Evolutionary conservation across 768 basidiomycete genomes (phyloP), one percentile per base, ranked within the genome.

Genomic region (Floccularia luteovirens): DNA sequence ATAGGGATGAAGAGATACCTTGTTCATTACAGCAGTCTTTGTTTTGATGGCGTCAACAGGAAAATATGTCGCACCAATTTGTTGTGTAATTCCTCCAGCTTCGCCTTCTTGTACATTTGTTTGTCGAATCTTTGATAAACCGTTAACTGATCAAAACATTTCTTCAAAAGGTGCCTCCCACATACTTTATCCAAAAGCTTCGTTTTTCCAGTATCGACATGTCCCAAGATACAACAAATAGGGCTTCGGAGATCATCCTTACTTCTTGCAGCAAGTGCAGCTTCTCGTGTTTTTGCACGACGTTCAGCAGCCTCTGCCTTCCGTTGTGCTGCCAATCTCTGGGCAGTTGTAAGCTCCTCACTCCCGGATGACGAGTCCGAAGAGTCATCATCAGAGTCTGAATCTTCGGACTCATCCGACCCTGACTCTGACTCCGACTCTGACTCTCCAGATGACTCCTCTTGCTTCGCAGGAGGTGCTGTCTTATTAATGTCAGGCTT

Each of bases 1-100:
- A 32, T 31, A 13, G 36, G 27, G 6, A 21, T 27, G 30, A 23
- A 33, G 23, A 51, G 59, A 40, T 47, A 82, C 90, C 62, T 75
- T 84, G 64, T 97, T 94, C 66, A 98, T 64, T n/a, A 97, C 92
- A 11, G 70, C 70, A 4, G 96, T 98, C 72, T 98, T 98, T 28
- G 75, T 76, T 63, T 81, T 79, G 61, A 99, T 96, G 5, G 94
- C 93, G 4, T 90, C 87, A 23, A 86, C 83, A 24, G 96, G 96
- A 79, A 99, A 98, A 70, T 93, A 99, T 0, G 96, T 98, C 16
- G 96, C 96, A 71, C 96, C 96, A 49, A 99, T 99, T 60, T 99
- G 96, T 61, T 98, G 96, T 0, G 96, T 99, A 60, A 99, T 99
- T 66, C 96, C 96, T 49, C 96, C 96, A 2, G 96, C 96, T 75